Base-by-base conservation (phyloP, 2,329 filamentous ascomycete species). In the Harringtonia aguacate region DNA sequence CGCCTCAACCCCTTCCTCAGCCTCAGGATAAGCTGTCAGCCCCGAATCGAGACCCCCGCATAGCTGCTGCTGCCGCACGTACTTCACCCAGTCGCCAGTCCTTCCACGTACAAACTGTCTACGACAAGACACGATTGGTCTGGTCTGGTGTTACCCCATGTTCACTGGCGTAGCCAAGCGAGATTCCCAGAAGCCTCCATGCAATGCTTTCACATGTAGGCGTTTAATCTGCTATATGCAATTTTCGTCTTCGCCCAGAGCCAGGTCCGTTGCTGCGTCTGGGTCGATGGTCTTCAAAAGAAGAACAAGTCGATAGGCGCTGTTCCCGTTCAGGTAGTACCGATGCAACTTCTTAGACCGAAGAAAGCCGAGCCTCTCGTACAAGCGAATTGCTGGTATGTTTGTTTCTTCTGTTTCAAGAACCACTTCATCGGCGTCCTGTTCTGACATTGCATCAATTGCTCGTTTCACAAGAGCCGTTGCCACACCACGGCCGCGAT, bases 321-420 rank as follows among this genome's bases (percentile, higher is more conserved):
- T 94, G 59, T 87, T 98, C 12, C 92, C 92, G 58, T 97, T 98
- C 34, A 98, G 68, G 55, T 98, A 98, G 59, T 98, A 98, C 36
- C 92, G 75, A 62, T 97, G 89, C 43, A 98, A 65, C 48, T 88
- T 85, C 64, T 98, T 98, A 48, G 86, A 94, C 41, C 90, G 74
- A 20, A 97, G 63, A 57, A 98, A 98, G 0, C 92, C 92, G 8
- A 98, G 70, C 1, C 88, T 74, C 62, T 98, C 90, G 62, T 98
- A 98, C 10, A 98, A 68, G 51, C 87, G 84, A 69, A 97, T 86
- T 18, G 89, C 92, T 1, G 88, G 81, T 1, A 79, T 77, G 58
- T 98, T 98, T 15, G 84, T 86, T 62, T 94, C 87, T 65, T 98
- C 92, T 0, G 92, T 98, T 66, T 98, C 92, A 24, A 98, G 76